Evolutionary conservation across 768 basidiomycete genomes (phyloP), one percentile per base, ranked within the genome.

Genomic region (Coprinopsis cinerea): DNA sequence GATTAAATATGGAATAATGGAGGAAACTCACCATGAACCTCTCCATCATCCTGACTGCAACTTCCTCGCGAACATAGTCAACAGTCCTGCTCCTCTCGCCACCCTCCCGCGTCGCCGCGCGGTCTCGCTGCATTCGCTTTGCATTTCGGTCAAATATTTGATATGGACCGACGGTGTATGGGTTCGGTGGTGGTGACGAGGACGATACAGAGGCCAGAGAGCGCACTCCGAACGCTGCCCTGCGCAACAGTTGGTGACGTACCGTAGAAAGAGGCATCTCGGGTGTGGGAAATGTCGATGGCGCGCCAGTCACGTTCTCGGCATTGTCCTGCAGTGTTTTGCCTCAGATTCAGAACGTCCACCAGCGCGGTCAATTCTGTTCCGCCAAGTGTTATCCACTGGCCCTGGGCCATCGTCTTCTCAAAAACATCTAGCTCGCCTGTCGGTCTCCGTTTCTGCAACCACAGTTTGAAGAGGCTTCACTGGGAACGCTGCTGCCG

Each of bases 21-120:
- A n/a, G 55, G n/a, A 17, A 36, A 50, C 70, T 54, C 28, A 92
- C 95, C 72, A 89, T 66, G 54, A 99, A 79, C 48, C 95, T 76
- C 61, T 98, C 95, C 67, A 92, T 79, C 78, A 98, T 78, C 52
- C 86, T 75, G 54, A 92, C 89, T 18, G 94, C 92, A 7, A 94
- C 82, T 63, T 95, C 95, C 49, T 91, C 79, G 35, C 91, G 79
- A 24, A 99, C 71, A 66, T 97, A 97, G 72, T 99, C 95, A 4
- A 93, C 92, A 0, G 82, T 79, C 58, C 81, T 74, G 58, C 88
- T 92, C 25, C 73, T 70, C 20, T 67, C 64, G 17, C 85, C 83
- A 40, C 68, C 73, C 48, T 83, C 72, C 51, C 74, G 68, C 45
- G 64, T 56, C 3, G 81, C 88, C 0, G 91, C 85, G 11, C 81